Evolutionary conservation across 192 early-diverging fungal genomes (phyloP).

Genomic region (Podila clonocystis): DNA sequence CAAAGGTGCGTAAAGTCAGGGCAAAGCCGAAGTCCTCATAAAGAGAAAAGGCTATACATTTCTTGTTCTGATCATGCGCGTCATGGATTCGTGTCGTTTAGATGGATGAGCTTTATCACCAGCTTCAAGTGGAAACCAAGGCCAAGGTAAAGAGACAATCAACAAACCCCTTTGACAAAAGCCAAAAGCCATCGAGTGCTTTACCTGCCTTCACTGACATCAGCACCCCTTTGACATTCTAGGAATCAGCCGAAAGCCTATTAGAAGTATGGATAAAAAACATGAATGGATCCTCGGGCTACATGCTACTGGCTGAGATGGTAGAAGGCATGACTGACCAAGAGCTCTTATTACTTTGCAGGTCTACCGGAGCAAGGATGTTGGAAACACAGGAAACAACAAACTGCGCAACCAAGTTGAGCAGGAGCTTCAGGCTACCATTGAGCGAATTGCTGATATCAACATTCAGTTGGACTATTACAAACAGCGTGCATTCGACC

Average conservation of each 20-base stretch:
- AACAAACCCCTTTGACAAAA: not conserved
- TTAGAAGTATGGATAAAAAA: slow-evolving; percentile 15
- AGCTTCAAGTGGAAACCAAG: slow-evolving; percentile 36
- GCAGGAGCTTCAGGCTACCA: slow-evolving; percentile 28
- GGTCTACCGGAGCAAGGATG: slow-evolving; percentile 35
- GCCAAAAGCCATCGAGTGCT: not conserved
- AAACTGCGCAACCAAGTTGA: slow-evolving; percentile 41
- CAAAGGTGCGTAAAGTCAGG: slow-evolving; percentile 22
- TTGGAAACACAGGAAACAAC: slow-evolving; percentile 42
- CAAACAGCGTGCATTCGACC: slow-evolving; percentile 43
- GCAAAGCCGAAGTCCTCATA: too few relatives aligned
- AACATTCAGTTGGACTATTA: slow-evolving; percentile 42
- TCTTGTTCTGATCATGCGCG: not conserved
- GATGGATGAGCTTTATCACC: slow-evolving; percentile 49
- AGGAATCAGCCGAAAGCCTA: slow-evolving; percentile 38
- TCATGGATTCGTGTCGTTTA: not conserved
- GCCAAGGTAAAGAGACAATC: slow-evolving; percentile 21
- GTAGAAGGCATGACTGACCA: not conserved
- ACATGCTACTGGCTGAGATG: not conserved
- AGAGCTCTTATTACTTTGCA: not conserved
- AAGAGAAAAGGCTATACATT: too few relatives aligned
- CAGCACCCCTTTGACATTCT: not conserved
- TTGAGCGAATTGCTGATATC: slow-evolving; percentile 32
- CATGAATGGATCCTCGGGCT: not conserved
- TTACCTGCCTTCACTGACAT: not conserved